phyloP scores from a whole-genome alignment of 441 rosid genomes.

The Adansonia gregorii region DNA sequence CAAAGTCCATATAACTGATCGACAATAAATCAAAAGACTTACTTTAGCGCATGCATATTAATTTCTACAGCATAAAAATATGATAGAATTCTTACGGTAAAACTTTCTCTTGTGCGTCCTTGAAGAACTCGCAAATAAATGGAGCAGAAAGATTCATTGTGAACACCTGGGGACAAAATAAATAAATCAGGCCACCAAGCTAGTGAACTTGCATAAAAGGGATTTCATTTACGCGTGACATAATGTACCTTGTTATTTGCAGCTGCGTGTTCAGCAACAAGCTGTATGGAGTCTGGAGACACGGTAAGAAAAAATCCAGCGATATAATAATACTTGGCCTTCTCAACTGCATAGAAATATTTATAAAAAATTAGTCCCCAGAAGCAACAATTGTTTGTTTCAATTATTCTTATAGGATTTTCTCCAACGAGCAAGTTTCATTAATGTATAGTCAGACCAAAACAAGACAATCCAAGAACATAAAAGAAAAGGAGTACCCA shows the following conservation, averaged over 20 bases:
- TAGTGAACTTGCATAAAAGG: not conserved
- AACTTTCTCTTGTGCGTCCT: slow-evolving; percentile 75
- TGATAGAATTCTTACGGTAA: slow-evolving; percentile 57
- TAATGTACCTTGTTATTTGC: slow-evolving; percentile 78
- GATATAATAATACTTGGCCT: slow-evolving; percentile 86
- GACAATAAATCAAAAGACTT: slow-evolving; percentile 7
- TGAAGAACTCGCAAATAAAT: slow-evolving; percentile 97
- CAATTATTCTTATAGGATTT: not conserved
- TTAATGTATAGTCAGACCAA: not conserved
- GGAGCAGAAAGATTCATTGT: slow-evolving; percentile 97
- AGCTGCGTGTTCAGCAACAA: slow-evolving; percentile 93
- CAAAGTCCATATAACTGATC: slow-evolving; percentile 80
- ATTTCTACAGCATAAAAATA: not conserved
- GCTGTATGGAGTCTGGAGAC: slow-evolving; percentile 84
- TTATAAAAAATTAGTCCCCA: slow-evolving; percentile 1
- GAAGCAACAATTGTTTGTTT: slow-evolving; percentile 13
- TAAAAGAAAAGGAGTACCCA: slow-evolving; percentile 51
- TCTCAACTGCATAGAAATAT: slow-evolving; percentile 67
- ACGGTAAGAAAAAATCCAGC: slow-evolving; percentile 99
- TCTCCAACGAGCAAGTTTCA: not conserved
- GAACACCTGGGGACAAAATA: slow-evolving; percentile 59
- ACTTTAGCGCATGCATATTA: not conserved
- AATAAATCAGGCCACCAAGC: slow-evolving; percentile 23
- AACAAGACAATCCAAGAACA: slow-evolving; percentile 6
- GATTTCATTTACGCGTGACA: not conserved